Percentiles rank a stretch among this genome's conserved stretches.
phyloP scores from a whole-genome alignment of 495 filamentous ascomycete species.

The Margaritispora aquatica region DNA sequence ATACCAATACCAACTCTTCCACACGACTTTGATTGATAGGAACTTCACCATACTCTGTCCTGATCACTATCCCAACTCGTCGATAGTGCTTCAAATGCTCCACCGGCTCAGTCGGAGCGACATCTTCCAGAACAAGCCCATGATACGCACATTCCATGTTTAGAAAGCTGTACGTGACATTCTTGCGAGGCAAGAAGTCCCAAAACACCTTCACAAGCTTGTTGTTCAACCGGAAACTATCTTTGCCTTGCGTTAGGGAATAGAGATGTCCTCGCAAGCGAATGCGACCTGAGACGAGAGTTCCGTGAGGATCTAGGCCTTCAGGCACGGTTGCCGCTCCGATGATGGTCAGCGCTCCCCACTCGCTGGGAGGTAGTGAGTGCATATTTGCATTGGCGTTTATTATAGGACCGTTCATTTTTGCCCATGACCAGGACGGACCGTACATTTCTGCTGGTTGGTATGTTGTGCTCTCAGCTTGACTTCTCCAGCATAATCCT shows the following conservation, averaged over 20 bases:
- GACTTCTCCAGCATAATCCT: conserved; percentile 5
- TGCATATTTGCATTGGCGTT: neutral
- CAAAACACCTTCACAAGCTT: neutral
- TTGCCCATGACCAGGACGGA: conserved; percentile 12
- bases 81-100: neutral
- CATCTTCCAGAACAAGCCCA: neutral
- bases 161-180: neutral
- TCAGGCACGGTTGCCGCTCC: neutral
- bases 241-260: neutral
- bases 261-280: neutral
- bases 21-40: neutral
- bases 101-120: neutral
- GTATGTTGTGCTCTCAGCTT: neutral
- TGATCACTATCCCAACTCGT: neutral
- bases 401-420: neutral
- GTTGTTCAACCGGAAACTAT: neutral
- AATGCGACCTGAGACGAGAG: neutral
- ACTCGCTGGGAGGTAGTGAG: neutral
- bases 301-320: conserved; percentile 9
- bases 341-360: neutral
- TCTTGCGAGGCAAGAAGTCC: neutral
- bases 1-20: neutral
- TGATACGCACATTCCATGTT: neutral
- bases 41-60: too few species aligned
- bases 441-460: neutral